Evolutionary conservation across 306 rosid species (phyloP), one percentile per base, ranked within the genome.

Genomic region (Corylus americana): DNA sequence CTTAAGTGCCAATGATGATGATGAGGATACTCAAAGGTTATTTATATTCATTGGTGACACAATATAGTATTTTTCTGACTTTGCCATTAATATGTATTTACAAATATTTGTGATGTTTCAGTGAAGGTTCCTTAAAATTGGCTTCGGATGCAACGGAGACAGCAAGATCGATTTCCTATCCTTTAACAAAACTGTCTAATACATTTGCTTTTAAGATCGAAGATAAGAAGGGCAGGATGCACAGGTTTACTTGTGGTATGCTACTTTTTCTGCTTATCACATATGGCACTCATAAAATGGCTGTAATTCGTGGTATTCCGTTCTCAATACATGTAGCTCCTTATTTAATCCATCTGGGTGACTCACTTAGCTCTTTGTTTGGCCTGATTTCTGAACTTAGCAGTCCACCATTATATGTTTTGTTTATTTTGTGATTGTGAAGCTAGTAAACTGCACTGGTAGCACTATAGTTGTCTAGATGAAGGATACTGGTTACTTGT

Each of bases 221-320:
- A 83, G 98, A 93, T 81, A 92, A 76, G 78, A 89, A 82, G 81
- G 98, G 97, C 35, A 85, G 93, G 80, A 80, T 92, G 86, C 98
- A 93, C 83, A 89, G 97, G 79, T 93, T 93, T 82, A 83, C 90
- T 67, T 89, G 93, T 49, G 97, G 98, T 93, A 91, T 74, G 90
- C 79, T 75, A 69, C 77, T 62, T 80, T 62, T 72, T 77, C 58
- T 47, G 55, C 77, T 54, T 71, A 55, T 66, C 67, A 55, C 42
- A 59, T 69, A 37, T 66, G 69, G 79, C 54, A 76, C 37, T 51
- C 54, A 50, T 75, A 5, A 73, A 80, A 49, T 55, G 47, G 25
- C 14, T 62, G 2, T 16, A 11, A 44, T 51, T 18, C 48, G 48
- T 48, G n/a, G 47, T 54, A 29, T 71, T 73, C 59, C 74, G 63